phyloP scores from a whole-genome alignment of 2,329 filamentous ascomycete genomes.

The Westerdykella aurantiaca region DNA sequence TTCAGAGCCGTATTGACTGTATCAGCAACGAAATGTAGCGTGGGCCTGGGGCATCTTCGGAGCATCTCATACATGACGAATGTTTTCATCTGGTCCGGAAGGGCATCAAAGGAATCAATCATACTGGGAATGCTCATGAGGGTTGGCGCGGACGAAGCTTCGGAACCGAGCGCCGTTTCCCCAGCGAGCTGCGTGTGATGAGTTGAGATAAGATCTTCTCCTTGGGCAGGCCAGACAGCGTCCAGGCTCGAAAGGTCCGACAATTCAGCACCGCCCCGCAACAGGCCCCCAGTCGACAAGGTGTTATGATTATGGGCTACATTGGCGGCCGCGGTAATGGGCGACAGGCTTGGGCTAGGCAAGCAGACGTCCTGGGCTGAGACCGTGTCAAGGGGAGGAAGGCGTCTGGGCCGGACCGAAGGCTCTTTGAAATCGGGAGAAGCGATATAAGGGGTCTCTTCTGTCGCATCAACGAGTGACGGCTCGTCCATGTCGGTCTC shows the following conservation, averaged over 20 bases:
- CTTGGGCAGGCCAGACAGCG: constrained; percentile 7
- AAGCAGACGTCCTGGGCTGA: constrained; percentile 83
- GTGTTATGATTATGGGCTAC: constrained; percentile 36
- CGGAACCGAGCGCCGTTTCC: too few relatives aligned
- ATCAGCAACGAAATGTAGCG: constrained; percentile 80
- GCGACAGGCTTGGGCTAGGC: constrained; percentile 89
- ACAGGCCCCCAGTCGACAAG: constrained; percentile 15
- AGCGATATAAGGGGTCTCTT: too few relatives aligned
- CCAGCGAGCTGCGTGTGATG: constrained; percentile 20
- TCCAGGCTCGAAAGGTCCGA: constrained; percentile 34
- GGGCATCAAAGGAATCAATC: constrained; percentile 82
- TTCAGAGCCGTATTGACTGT: constrained; percentile 91
- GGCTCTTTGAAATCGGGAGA: too few relatives aligned
- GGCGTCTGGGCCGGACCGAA: constrained; percentile 21
- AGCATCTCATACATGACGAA: constrained; percentile 97
- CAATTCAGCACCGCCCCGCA: background rate
- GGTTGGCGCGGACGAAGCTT: constrained; percentile 24
- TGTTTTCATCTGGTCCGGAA: constrained; percentile 86
- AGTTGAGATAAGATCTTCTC: background rate
- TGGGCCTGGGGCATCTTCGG: constrained; percentile 78
- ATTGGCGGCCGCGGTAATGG: constrained; percentile 73
- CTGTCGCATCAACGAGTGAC: too few relatives aligned
- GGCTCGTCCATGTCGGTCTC: too few relatives aligned
- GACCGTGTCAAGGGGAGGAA: constrained; percentile 59
- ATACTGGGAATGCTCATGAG: constrained; percentile 78